phyloP scores from a whole-genome alignment of 306 rosid genomes.

The Geum urbanum region DNA sequence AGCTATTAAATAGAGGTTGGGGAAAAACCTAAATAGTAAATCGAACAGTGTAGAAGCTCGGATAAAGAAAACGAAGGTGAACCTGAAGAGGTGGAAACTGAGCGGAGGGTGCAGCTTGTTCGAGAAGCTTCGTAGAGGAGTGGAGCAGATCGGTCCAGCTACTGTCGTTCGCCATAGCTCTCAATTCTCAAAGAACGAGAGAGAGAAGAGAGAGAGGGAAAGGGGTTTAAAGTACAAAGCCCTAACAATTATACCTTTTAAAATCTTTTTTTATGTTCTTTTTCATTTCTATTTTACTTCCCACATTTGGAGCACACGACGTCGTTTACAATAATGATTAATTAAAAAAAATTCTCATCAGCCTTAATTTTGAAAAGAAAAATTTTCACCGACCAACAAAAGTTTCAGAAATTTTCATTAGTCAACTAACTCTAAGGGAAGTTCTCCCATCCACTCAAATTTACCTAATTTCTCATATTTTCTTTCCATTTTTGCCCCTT shows the following conservation, averaged over 20 bases:
- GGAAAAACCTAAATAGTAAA: not conserved
- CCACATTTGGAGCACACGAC: too few relatives aligned
- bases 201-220: not conserved
- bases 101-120: constrained; percentile 95
- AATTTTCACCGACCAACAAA: too few relatives aligned
- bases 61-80: not conserved
- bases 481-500: too few relatives aligned
- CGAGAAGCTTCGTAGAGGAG: constrained; percentile 94
- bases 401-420: too few relatives aligned
- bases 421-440: too few relatives aligned
- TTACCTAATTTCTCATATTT: too few relatives aligned
- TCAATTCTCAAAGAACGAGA: not conserved
- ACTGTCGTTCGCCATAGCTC: constrained; percentile 68
- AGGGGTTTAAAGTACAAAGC: constrained; percentile 24
- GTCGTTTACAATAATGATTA: too few relatives aligned
- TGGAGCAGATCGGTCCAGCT: constrained; percentile 85
- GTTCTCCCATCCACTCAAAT: too few relatives aligned
- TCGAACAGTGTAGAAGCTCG: not conserved
- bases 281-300: too few relatives aligned
- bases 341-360: too few relatives aligned
- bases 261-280: too few relatives aligned
- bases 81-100: constrained; percentile 99
- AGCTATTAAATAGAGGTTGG: not conserved
- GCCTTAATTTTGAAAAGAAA: too few relatives aligned
- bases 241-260: not conserved